Conservation (phyloP, 2,329 filamentous ascomycete species). For the Pyrenophora teres region DNA sequence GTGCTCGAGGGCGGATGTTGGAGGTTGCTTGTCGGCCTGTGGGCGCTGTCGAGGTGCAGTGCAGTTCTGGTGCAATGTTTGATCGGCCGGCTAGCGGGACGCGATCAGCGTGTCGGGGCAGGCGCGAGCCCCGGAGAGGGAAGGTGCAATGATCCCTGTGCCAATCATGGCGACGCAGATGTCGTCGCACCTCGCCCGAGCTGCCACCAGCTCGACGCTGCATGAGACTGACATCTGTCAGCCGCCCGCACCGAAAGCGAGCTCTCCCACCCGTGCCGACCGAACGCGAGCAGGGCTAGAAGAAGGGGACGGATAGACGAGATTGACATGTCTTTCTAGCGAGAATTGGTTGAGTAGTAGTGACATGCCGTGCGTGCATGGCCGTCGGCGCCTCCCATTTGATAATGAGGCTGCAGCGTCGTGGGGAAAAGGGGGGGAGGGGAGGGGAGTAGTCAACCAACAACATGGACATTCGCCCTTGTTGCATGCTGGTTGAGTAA, state of each 20-base stretch:
- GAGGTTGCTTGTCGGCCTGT: constrained; percentile 14
- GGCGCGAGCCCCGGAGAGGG: constrained; percentile 25
- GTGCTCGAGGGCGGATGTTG: constrained; percentile 10
- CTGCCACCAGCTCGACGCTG: constrained; percentile 25
- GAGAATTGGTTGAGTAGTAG: no score
- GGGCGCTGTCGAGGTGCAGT: background rate
- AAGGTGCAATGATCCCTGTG: constrained; percentile 36
- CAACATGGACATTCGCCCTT: background rate
- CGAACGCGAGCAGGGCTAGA: background rate
- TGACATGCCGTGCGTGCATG: no score
- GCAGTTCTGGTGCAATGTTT: constrained; percentile 25
- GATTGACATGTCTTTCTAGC: no score
- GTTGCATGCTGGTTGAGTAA: no score
- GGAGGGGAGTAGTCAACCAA: background rate
- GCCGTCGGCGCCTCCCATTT: background rate
- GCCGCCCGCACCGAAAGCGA: constrained; percentile 24
- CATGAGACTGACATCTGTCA: constrained; percentile 35
- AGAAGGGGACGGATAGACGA: no score
- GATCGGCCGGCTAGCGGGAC: constrained; percentile 42
- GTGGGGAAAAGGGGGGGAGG: no score
- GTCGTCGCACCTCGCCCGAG: constrained; percentile 33
- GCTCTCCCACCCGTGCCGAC: constrained; percentile 18
- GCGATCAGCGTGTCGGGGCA: constrained; percentile 24
- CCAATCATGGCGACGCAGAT: constrained; percentile 31
- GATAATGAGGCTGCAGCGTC: background rate